These are phyloP conservation scores for Kodamaea fukazawae DNA, from an alignment of 805 yeast genomes.

Conservation along the genomic window DNA sequence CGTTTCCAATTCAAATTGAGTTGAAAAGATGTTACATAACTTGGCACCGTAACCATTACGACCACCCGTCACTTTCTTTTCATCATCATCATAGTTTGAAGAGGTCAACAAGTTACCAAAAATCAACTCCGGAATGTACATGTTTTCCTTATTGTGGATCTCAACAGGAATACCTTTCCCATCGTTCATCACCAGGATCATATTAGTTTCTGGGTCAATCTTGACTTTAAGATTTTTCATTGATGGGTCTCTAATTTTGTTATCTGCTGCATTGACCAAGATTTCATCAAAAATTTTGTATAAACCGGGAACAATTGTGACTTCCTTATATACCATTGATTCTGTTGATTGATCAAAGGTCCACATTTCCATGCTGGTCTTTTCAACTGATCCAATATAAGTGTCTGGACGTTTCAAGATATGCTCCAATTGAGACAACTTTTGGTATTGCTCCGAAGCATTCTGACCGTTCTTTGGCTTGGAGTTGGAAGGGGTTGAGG, in stretches of 20 bases:
- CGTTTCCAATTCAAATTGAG: constrained; percentile 82
- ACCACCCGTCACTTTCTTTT: constrained; percentile 96
- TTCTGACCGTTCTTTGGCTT: constrained; percentile 15
- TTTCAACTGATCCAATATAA: constrained; percentile 92
- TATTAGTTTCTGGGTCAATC: constrained; percentile 70
- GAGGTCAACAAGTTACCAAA: constrained; percentile 94
- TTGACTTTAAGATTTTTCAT: constrained; percentile 87
- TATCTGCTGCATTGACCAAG: constrained; percentile 96
- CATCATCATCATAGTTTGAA: constrained; percentile 92
- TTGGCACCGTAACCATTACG: constrained; percentile 98
- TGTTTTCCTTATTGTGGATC: constrained; percentile 85
- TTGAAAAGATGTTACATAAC: constrained; percentile 91
- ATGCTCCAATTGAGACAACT: constrained; percentile 92
- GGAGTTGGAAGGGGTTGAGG: constrained; percentile 3
- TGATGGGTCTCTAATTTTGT: constrained; percentile 88
- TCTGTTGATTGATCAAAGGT: constrained; percentile 55
- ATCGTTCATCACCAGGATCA: constrained; percentile 82
- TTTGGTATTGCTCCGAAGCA: constrained; percentile 81
- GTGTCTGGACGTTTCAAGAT: constrained; percentile 97
- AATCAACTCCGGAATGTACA: constrained; percentile 93
- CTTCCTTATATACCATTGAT: constrained; percentile 51
- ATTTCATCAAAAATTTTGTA: constrained; percentile 97
- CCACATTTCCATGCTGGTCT: constrained; percentile 80
- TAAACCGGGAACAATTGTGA: constrained; percentile 89
- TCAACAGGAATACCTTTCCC: constrained; percentile 96